Conservation (phyloP, 2,329 filamentous ascomycete genomes). For the Sclerotinia sclerotiorum region DNA sequence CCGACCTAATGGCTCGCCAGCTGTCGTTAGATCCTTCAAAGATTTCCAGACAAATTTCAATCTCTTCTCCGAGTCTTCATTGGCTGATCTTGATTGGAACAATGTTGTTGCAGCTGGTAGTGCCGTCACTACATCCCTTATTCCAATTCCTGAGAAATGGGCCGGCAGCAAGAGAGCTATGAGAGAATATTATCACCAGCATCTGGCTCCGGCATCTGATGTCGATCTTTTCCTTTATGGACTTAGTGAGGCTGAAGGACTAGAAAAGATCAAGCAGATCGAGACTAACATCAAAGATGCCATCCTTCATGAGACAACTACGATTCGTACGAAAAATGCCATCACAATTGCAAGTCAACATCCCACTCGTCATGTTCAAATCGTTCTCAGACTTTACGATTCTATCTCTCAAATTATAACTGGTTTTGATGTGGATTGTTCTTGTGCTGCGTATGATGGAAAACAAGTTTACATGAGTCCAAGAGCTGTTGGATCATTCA, state of each 20-base stretch:
- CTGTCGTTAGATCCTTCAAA: conserved; percentile 64
- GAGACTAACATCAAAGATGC: conserved; percentile 73
- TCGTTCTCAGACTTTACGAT: conserved; percentile 83
- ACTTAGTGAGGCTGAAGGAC: conserved; percentile 71
- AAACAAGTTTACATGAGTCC: conserved; percentile 77
- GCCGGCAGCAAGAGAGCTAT: conserved; percentile 61
- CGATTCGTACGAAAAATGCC: conserved; percentile 81
- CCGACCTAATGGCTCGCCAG: conserved; percentile 60
- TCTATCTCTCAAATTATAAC: conserved; percentile 81
- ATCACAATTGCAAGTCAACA: conserved; percentile 85
- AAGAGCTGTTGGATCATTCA: conserved; percentile 72
- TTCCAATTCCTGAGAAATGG: conserved; percentile 66
- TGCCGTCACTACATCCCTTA: conserved; percentile 73
- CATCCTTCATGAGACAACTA: conserved; percentile 79
- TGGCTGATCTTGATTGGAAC: conserved; percentile 75
- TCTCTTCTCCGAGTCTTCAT: conserved; percentile 76
- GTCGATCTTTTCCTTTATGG: conserved; percentile 86
- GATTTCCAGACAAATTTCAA: conserved; percentile 79
- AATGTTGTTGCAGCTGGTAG: conserved; percentile 82
- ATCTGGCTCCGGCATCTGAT: conserved; percentile 78
- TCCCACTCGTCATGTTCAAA: conserved; percentile 78
- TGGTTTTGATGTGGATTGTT: conserved; percentile 85
- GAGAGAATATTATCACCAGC: conserved; percentile 77
- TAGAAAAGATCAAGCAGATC: conserved; percentile 82
- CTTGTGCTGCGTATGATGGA: conserved; percentile 78